Evolutionary conservation across 2,329 filamentous ascomycete species (phyloP).

Genomic region (Venturia oleaginea): DNA sequence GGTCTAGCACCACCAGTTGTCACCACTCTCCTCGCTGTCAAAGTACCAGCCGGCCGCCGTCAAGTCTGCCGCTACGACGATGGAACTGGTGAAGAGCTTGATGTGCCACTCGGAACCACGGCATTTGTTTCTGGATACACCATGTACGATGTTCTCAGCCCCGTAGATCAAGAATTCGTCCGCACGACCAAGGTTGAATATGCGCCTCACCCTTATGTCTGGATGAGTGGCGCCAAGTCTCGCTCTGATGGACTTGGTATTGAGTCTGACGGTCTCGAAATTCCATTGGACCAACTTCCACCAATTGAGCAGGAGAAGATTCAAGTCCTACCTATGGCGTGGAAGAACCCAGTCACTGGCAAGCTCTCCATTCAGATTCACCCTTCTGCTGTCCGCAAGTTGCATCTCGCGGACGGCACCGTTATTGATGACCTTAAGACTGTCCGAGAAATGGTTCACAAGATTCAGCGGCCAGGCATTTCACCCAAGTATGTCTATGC

Average conservation of each 20-base stretch:
- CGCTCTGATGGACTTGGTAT: conserved; percentile 63
- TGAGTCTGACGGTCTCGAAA: conserved; percentile 55
- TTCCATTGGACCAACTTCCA: conserved; percentile 51
- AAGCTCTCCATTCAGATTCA: conserved; percentile 64
- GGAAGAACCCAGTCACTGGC: conserved; percentile 65
- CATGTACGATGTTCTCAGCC: conserved; percentile 59
- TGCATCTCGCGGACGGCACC: conserved; percentile 57
- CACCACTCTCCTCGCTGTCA: conserved; percentile 65
- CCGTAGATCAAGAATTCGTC: conserved; percentile 58
- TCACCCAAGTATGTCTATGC: conserved; percentile 59
- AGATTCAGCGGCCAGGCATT: conserved; percentile 64
- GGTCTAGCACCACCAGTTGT: conserved; percentile 64
- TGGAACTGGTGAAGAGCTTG: conserved; percentile 54
- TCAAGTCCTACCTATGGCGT: conserved; percentile 66
- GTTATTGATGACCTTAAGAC: conserved; percentile 59
- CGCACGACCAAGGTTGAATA: conserved; percentile 62
- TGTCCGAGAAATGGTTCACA: conserved; percentile 62
- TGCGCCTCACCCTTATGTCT: conserved; percentile 71
- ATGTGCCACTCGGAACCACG: conserved; percentile 65
- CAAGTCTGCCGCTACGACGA: conserved; percentile 68
- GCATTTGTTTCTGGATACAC: conserved; percentile 64
- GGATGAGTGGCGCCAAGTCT: conserved; percentile 64
- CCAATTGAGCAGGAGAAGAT: conserved; percentile 57
- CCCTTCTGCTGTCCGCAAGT: conserved; percentile 59
- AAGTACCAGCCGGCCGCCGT: conserved; percentile 55